A percentile compares a stretch with the other conserved stretches of the same genome.
Evolutionary conservation across 2,329 filamentous ascomycete genomes (phyloP).

Genomic region (Fusarium sacchari): DNA sequence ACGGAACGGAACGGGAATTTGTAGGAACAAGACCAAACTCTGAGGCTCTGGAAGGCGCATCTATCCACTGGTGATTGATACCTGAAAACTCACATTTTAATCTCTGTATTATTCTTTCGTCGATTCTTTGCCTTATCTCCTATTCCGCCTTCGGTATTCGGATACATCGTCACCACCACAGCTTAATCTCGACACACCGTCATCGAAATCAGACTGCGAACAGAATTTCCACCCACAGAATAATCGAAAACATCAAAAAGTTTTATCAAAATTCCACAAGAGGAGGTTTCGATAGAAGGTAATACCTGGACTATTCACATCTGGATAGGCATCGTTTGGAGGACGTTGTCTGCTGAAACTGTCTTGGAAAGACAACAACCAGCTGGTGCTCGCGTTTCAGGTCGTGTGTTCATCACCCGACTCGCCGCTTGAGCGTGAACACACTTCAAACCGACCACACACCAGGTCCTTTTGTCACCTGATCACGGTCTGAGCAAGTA

Average conservation of each 20-base stretch:
- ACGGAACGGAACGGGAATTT: conserved; percentile 32
- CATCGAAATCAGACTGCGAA: conserved; percentile 40
- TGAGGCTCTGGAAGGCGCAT: conserved; percentile 45
- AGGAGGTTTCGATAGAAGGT: conserved; percentile 25
- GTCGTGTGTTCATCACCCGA: conserved; percentile 39
- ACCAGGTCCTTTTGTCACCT: conserved; percentile 23
- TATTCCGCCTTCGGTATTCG: conserved; percentile 26
- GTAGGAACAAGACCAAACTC: conserved; percentile 34
- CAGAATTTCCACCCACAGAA: conserved; percentile 36
- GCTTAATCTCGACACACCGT: conserved; percentile 39
- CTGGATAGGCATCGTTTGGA: conserved; percentile 37
- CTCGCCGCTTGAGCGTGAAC: conserved; percentile 41
- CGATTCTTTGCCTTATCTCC: conserved; percentile 44
- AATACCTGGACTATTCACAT: conserved; percentile 29
- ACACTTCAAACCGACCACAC: conserved; percentile 12
- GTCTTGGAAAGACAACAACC: conserved; percentile 36
- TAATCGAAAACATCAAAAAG: conserved; percentile 41
- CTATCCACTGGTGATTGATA: conserved; percentile 45
- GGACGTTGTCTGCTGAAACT: conserved; percentile 32
- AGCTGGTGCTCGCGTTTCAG: conserved; percentile 41
- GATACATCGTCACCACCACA: conserved; percentile 22
- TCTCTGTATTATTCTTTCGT: conserved; percentile 45
- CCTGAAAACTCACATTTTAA: conserved; percentile 39
- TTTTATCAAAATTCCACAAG: conserved; percentile 38
- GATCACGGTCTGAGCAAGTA: conserved; percentile 23